Evolutionary conservation across 192 early-diverging fungal species (phyloP), one percentile per base, ranked within the genome.

Genomic region (Coemansia sp.): DNA sequence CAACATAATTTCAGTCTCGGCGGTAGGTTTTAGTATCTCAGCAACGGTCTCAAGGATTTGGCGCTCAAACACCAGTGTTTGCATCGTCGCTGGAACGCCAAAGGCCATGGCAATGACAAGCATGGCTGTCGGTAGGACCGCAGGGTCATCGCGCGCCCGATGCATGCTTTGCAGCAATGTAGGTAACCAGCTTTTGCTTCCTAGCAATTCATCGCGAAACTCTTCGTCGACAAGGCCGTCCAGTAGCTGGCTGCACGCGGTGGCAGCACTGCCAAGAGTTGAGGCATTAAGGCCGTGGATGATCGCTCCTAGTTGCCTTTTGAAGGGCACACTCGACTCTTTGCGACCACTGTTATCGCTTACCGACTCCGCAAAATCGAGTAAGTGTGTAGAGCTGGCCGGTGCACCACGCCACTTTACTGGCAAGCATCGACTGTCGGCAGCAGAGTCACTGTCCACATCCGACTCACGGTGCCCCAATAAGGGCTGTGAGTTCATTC

Each of bases 1-100:
- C 9, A 60, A 31, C 31, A 83, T 34, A 1, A 83, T 51, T 6
- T 83, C 80, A 14, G 59, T 17, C 9, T 46, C 60, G 5, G 44
- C 15, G 0, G 69, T 50, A 2, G 67, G 17, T 21, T 73, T 78
- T 5, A 83, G 70, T 11, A 78, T 62, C 45, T 72, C 80, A 1
- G 80, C 80, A 31, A 78, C 74, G 0, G 46, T 78, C 46, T 83
- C 80, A 1, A 83, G 67, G 1, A 72, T 48, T 55, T 83, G 80
- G 9, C 73, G 73, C 46, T 83, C 80, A 70, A 83, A 78, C 3
- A 83, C 69, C 11, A 78, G 67, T 50, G 60, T 53, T 57, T 83
- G 80, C 80, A 83, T 78, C 5, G 62, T 27, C 11, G 65, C 41
- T 3, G 76, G 67, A 14, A 59, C 59, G 19, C 37, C 46, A 53